phyloP scores from a whole-genome alignment of 2,329 filamentous ascomycete genomes.

The Apiospora rasikravindrae region DNA sequence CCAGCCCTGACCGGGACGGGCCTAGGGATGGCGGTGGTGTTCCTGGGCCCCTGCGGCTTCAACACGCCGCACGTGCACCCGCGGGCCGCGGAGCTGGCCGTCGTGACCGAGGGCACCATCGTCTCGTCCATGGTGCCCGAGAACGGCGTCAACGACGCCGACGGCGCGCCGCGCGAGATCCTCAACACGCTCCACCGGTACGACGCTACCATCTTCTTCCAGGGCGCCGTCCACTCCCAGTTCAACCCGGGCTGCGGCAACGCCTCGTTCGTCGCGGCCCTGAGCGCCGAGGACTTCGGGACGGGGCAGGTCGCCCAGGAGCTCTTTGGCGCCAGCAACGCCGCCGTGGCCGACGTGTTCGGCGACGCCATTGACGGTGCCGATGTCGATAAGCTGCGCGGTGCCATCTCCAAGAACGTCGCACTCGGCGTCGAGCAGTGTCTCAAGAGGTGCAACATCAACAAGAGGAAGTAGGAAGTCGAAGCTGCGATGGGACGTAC shows the following conservation, averaged over 20 bases:
- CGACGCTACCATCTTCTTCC: conserved; percentile 60
- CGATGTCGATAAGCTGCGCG: conserved; percentile 50
- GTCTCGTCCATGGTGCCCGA: conserved; percentile 59
- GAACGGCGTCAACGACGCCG: conserved; percentile 50
- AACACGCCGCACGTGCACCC: conserved; percentile 63
- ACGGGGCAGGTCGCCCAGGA: conserved; percentile 56
- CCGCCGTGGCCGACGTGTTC: conserved; percentile 53
- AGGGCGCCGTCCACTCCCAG: conserved; percentile 60
- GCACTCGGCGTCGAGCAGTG: conserved; percentile 60
- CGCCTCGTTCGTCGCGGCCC: conserved; percentile 56
- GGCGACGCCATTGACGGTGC: conserved; percentile 51
- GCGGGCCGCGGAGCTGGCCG: conserved; percentile 57
- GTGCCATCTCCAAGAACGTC: conserved; percentile 51
- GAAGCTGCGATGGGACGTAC: background rate
- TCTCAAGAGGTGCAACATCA: conserved; percentile 50
- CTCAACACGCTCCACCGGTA: conserved; percentile 44
- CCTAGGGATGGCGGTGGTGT: conserved; percentile 56
- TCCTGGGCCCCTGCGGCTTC: conserved; percentile 58
- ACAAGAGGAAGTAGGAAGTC: conserved; percentile 28
- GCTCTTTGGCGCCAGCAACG: conserved; percentile 51
- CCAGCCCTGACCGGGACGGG: conserved; percentile 60
- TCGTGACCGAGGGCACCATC: conserved; percentile 54
- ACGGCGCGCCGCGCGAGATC: conserved; percentile 42
- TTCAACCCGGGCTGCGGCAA: conserved; percentile 59
- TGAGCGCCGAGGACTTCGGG: conserved; percentile 57